Evolutionary conservation across 2,329 filamentous ascomycete genomes (phyloP).

Genomic region (Akanthomyces muscarius): DNA sequence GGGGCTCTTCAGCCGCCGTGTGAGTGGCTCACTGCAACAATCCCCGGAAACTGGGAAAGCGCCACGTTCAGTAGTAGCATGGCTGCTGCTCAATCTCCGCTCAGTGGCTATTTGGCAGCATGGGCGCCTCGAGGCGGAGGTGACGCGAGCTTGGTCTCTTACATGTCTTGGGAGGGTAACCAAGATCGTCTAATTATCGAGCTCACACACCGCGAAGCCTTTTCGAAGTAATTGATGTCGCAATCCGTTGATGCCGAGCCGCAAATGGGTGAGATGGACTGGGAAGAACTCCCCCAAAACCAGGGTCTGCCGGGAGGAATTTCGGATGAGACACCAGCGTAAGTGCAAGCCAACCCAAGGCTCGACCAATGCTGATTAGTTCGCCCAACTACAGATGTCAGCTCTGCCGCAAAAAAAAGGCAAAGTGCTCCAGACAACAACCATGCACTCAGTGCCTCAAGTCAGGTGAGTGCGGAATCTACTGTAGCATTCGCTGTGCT

Average conservation of each 20-base stretch:
- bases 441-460: constrained; percentile 40
- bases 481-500: not conserved
- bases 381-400: constrained; percentile 29
- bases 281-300: not conserved
- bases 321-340: constrained; percentile 12
- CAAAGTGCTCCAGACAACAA: constrained; percentile 39
- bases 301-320: not conserved
- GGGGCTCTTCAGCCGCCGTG: not conserved
- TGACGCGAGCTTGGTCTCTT: not conserved
- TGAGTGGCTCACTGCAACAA: not conserved
- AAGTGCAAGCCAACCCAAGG: not conserved
- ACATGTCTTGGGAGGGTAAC: not conserved
- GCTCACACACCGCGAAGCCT: not conserved
- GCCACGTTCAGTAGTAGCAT: not conserved
- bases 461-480: constrained; percentile 24
- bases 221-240: not conserved
- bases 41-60: not conserved
- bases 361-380: not conserved
- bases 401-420: constrained; percentile 42
- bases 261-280: not conserved
- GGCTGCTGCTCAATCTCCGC: not conserved
- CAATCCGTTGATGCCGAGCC: not conserved
- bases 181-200: not conserved
- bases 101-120: not conserved
- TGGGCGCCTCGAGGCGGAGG: not conserved